phyloP scores from a whole-genome alignment of 1,139 yeast genomes.

The Kluyveromyces sp. region DNA sequence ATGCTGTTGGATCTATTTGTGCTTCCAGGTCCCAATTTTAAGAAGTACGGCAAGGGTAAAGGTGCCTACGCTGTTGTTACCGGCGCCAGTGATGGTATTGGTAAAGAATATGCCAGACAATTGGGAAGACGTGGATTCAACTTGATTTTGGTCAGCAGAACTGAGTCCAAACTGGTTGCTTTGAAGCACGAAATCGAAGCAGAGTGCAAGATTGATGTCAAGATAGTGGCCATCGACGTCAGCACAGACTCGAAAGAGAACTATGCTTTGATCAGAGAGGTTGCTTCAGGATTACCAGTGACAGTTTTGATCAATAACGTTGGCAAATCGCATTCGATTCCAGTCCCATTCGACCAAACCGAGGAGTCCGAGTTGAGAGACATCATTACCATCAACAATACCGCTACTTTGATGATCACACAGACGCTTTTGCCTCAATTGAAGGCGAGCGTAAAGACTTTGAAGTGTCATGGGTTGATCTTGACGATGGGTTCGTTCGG shows the following conservation, averaged over 20 bases:
- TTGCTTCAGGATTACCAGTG: slow-evolving; percentile 47
- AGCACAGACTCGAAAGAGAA: slow-evolving; percentile 41
- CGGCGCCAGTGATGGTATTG: slow-evolving; percentile 97
- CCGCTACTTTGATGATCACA: slow-evolving; percentile 78
- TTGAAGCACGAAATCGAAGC: slow-evolving; percentile 58
- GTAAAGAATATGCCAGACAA: slow-evolving; percentile 83
- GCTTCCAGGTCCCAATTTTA: slow-evolving; percentile 55
- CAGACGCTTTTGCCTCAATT: slow-evolving; percentile 67
- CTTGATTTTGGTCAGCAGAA: slow-evolving; percentile 76
- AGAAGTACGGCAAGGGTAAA: slow-evolving; percentile 60
- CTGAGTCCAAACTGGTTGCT: slow-evolving; percentile 63
- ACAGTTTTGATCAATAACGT: slow-evolving; percentile 84
- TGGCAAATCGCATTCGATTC: slow-evolving; percentile 90
- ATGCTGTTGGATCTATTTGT: slow-evolving; percentile 51
- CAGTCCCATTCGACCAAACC: slow-evolving; percentile 87
- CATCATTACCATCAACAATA: slow-evolving; percentile 79
- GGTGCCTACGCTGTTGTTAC: slow-evolving; percentile 67
- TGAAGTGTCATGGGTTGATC: slow-evolving; percentile 57
- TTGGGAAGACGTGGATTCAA: slow-evolving; percentile 83
- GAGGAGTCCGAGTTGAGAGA: slow-evolving; percentile 61
- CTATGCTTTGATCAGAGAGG: slow-evolving; percentile 45
- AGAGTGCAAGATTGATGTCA: slow-evolving; percentile 56
- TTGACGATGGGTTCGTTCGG: slow-evolving; percentile 97
- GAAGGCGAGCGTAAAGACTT: slow-evolving; percentile 42
- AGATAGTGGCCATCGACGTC: slow-evolving; percentile 73